These are phyloP conservation scores for Microcera coccophila DNA, from an alignment of 2,329 filamentous ascomycete species.

Conservation along the genomic window DNA sequence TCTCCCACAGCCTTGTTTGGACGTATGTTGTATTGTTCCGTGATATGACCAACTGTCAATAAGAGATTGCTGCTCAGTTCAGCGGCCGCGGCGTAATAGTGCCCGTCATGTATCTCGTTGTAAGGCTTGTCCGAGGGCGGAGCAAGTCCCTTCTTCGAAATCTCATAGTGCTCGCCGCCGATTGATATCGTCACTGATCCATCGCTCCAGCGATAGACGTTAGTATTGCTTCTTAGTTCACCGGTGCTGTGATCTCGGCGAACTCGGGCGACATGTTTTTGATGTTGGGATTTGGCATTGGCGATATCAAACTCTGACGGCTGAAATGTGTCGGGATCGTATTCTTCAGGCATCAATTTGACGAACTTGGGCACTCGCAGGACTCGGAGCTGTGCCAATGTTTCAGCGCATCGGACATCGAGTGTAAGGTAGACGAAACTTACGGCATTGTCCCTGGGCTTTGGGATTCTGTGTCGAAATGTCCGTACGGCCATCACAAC, in stretches of 20 bases:
- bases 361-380: slow-evolving; percentile 71
- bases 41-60: slow-evolving; percentile 71
- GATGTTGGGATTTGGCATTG: slow-evolving; percentile 51
- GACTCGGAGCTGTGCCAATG: slow-evolving; percentile 55
- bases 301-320: slow-evolving; percentile 53
- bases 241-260: slow-evolving; percentile 63
- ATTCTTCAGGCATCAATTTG: slow-evolving; percentile 63
- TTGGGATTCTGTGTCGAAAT: slow-evolving; percentile 66
- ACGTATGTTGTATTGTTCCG: slow-evolving; percentile 65
- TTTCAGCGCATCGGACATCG: slow-evolving; percentile 4
- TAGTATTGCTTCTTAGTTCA: slow-evolving; percentile 69
- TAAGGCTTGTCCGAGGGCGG: slow-evolving; percentile 58
- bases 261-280: slow-evolving; percentile 66
- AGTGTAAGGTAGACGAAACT: slow-evolving; percentile 21
- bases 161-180: slow-evolving; percentile 71
- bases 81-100: slow-evolving; percentile 72
- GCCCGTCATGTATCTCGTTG: slow-evolving; percentile 64
- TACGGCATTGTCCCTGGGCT: slow-evolving; percentile 68
- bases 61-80: slow-evolving; percentile 65
- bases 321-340: slow-evolving; percentile 62
- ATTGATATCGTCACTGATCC: slow-evolving; percentile 73
- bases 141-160: slow-evolving; percentile 66
- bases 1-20: slow-evolving; percentile 66
- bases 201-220: slow-evolving; percentile 74
- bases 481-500: slow-evolving; percentile 62